phyloP scores from a whole-genome alignment of 345 rosid genomes.

The Mercurialis annua region DNA sequence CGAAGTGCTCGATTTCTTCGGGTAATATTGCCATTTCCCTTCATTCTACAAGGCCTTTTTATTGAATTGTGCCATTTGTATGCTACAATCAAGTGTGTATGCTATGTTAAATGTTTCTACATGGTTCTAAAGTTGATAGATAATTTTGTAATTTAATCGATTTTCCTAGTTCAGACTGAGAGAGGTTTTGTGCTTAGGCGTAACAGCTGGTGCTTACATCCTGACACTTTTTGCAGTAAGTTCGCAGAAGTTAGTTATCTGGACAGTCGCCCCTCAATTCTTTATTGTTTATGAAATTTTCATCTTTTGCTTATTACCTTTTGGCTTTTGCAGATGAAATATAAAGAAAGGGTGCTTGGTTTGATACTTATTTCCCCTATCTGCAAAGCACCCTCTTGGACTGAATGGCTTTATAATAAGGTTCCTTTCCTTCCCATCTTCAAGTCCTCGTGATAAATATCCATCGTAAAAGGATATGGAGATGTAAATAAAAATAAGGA shows the following conservation, averaged over 20 bases:
- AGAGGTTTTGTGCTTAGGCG: slow-evolving; percentile 59
- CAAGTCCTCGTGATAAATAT: background rate
- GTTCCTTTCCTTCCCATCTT: slow-evolving; percentile 26
- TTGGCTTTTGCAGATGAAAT: slow-evolving; percentile 50
- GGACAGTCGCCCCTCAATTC: background rate
- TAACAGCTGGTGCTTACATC: slow-evolving; percentile 63
- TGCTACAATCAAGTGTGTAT: background rate
- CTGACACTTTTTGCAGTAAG: slow-evolving; percentile 64
- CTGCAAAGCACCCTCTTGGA: slow-evolving; percentile 64
- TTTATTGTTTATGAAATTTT: background rate
- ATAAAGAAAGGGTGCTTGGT: slow-evolving; percentile 53
- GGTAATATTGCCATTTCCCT: slow-evolving; percentile 25
- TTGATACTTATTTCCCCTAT: slow-evolving; percentile 62
- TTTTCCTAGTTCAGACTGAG: slow-evolving; percentile 38
- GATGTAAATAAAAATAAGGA: background rate
- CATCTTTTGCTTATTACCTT: slow-evolving; percentile 11
- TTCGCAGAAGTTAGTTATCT: slow-evolving; percentile 2
- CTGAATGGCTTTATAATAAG: slow-evolving; percentile 73
- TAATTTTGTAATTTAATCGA: background rate
- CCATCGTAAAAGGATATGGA: too few relatives aligned
- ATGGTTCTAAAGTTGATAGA: too few relatives aligned
- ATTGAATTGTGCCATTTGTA: background rate
- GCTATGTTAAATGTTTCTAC: too few relatives aligned
- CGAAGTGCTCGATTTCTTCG: slow-evolving; percentile 55
- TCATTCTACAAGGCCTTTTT: background rate